Base-by-base conservation (phyloP, 2,329 filamentous ascomycete species). In the Plectosphaerella cucumerina region DNA sequence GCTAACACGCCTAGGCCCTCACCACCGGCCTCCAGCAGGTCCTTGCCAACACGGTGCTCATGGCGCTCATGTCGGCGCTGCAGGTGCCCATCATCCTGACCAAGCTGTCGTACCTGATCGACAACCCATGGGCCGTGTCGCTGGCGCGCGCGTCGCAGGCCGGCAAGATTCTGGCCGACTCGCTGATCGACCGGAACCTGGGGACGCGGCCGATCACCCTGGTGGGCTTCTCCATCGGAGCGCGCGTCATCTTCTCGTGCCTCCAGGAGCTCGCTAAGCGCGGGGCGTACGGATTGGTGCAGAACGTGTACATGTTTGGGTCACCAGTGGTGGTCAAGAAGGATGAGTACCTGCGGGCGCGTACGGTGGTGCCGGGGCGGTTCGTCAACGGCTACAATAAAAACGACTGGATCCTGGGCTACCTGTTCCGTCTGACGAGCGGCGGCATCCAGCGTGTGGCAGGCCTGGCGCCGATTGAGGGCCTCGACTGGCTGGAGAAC, bases 71-170 rank as follows among this genome's bases (percentile, higher is more conserved):
- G 93, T 87, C 92, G 39, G 91, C 92, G 33, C 75, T 99, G 48
- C 90, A 95, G 66, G 74, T 97, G n/a, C 94, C 94, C 3, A 82
- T 99, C 41, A 86, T 97, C 23, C 74, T 99, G 43, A 92, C 93
- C 0, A 99, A 99, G 66, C 81, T 99, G 10, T 85, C 93, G 1
- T 99, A 99, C 64, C 79, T 99, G 18, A 97, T 99, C 58, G 94
- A 99, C 69, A 99, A 99, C 63, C 94, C 94, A 0, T 99, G 94
- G 94, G 90, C 88, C 22, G 92, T 97, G n/a, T 97, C 94, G 2
- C 81, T 96, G 47, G 90, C 94, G 61, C 85, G 94, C 60, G 94
- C 94, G 26, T 92, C 88, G 61, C 80, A 89, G 50, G 90, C 93
- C 8, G 94, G 94, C 3, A 80, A 96, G 44, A 96, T 99, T 65